Percentiles rank a stretch among this genome's conserved stretches.
These are phyloP conservation scores for Phytophthora sp. DNA, from an alignment of 352 stramenopile species.

Conservation along the genomic window DNA sequence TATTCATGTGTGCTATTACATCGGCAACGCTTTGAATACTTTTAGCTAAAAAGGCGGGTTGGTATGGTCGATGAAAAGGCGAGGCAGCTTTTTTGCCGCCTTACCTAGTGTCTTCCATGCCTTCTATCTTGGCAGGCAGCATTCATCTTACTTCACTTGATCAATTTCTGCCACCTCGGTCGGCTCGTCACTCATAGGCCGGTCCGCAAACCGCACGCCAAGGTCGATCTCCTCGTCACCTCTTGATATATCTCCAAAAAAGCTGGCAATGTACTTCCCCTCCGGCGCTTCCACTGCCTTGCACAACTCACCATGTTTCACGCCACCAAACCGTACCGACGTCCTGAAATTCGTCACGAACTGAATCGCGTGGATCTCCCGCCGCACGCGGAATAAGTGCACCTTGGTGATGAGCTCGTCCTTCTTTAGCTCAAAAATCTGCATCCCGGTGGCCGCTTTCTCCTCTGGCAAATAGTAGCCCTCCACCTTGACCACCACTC, in stretches of 20 bases:
- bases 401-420: slow-evolving; percentile 37
- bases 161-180: slow-evolving; percentile 29
- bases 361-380: slow-evolving; percentile 39
- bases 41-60: too few relatives aligned
- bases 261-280: slow-evolving; percentile 34
- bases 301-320: slow-evolving; percentile 35
- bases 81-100: too few relatives aligned
- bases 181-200: not conserved
- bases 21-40: too few relatives aligned
- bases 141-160: slow-evolving; percentile 31
- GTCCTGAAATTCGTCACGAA: slow-evolving; percentile 34
- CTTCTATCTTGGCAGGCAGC: too few relatives aligned
- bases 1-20: too few relatives aligned
- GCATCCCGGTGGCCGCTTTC: not conserved
- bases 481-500: slow-evolving; percentile 27
- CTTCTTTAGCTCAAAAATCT: slow-evolving; percentile 16
- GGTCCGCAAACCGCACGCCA: slow-evolving; percentile 30
- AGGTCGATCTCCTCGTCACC: slow-evolving; percentile 33
- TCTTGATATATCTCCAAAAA: slow-evolving; percentile 32
- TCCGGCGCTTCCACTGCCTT: slow-evolving; percentile 39
- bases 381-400: slow-evolving; percentile 32
- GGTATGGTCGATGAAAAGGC: too few relatives aligned
- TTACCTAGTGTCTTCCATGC: too few relatives aligned
- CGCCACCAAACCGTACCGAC: slow-evolving; percentile 31
- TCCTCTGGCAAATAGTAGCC: slow-evolving; percentile 18